Percentiles rank a stretch among this genome's conserved stretches.
Evolutionary conservation across 1,284 basidiomycete genomes (phyloP).

Genomic region (Cryptococcus hybrid): DNA sequence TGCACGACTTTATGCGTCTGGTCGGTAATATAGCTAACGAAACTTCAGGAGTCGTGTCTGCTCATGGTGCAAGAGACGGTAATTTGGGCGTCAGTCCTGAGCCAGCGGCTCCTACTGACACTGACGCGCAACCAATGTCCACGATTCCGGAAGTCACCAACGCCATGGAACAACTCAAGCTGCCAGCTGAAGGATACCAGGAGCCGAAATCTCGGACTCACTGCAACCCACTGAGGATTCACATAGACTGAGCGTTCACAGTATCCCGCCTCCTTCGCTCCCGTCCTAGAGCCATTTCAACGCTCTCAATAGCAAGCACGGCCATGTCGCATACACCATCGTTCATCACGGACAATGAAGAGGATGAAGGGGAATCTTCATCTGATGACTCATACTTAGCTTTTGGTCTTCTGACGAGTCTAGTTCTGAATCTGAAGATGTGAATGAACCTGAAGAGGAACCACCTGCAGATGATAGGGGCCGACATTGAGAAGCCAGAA

Average conservation of each 20-base stretch:
- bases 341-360: constrained; percentile 22
- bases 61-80: too few relatives aligned
- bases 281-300: constrained; percentile 9
- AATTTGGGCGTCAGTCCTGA: too few relatives aligned
- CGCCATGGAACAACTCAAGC: too few relatives aligned
- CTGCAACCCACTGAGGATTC: neutral
- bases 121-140: too few relatives aligned
- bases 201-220: neutral
- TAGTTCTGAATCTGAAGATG: constrained; percentile 23
- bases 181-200: neutral
- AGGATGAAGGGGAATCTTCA: constrained; percentile 32
- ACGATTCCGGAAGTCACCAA: too few relatives aligned
- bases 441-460: constrained; percentile 49
- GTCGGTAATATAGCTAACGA: too few relatives aligned
- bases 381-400: constrained; percentile 38
- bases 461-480: constrained; percentile 39
- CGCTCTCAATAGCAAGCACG: constrained; percentile 8
- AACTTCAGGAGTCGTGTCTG: too few relatives aligned
- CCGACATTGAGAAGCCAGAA: constrained; percentile 41
- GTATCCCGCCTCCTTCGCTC: neutral
- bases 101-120: too few relatives aligned
- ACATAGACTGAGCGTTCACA: neutral
- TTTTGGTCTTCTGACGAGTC: constrained; percentile 45
- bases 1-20: too few relatives aligned
- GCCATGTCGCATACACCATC: neutral